Conservation (phyloP, 2,329 filamentous ascomycete species). For the Clarireedia monteithiana region DNA sequence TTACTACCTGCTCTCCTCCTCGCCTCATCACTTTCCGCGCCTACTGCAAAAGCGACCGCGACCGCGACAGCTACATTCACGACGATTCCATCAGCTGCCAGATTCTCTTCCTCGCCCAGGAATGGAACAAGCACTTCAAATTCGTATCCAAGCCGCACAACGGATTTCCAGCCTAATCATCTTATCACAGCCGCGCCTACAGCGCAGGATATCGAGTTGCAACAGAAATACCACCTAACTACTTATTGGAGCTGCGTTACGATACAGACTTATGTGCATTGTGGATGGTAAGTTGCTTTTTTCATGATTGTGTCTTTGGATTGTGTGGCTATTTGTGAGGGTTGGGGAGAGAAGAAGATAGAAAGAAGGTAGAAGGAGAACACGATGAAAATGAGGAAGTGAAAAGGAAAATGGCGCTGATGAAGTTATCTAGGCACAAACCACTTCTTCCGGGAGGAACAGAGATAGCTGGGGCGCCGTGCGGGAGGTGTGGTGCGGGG, state of each 20-base stretch:
- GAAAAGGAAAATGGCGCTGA: neutral
- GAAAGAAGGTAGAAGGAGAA: neutral
- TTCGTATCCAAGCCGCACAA: neutral
- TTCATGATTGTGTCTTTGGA: neutral
- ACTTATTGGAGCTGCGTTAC: slow-evolving; percentile 26
- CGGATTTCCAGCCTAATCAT: neutral
- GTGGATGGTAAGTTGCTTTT: slow-evolving; percentile 18
- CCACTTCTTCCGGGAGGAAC: slow-evolving; percentile 23
- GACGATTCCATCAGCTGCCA: neutral
- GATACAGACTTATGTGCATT: slow-evolving; percentile 15
- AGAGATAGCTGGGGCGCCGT: slow-evolving; percentile 20
- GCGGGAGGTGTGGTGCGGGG: slow-evolving; percentile 1
- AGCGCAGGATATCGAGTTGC: slow-evolving; percentile 9
- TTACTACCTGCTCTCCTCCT: neutral
- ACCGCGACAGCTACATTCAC: neutral
- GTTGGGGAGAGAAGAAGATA: neutral
- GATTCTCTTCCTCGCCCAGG: neutral
- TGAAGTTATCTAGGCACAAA: slow-evolving; percentile 17
- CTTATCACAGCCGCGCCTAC: slow-evolving; percentile 13
- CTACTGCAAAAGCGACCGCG: neutral
- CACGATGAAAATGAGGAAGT: neutral
- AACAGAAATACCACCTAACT: slow-evolving; percentile 26
- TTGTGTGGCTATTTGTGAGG: neutral
- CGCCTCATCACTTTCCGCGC: neutral
- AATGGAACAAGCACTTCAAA: neutral